Evolutionary conservation across 2,329 filamentous ascomycete species (phyloP).

Genomic region (Pseudofabraea citricarpa): DNA sequence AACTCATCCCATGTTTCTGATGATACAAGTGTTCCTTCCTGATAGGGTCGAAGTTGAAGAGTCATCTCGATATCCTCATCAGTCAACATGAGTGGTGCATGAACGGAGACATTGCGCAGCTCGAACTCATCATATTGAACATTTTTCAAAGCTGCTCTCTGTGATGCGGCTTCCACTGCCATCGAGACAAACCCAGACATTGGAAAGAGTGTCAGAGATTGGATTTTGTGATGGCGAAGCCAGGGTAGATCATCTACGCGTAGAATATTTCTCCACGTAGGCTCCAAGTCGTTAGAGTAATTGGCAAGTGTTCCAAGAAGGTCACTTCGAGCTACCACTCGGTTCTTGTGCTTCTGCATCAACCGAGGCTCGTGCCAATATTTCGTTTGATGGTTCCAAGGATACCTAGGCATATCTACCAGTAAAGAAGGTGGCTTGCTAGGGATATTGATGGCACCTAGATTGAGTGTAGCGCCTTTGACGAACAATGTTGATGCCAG

Average conservation of each 20-base stretch:
- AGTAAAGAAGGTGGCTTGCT: conserved; percentile 23
- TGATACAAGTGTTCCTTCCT: conserved; percentile 34
- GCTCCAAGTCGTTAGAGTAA: conserved; percentile 24
- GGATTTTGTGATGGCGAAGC: conserved; percentile 36
- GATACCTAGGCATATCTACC: conserved; percentile 41
- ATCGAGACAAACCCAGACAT: conserved; percentile 30
- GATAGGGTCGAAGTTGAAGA: conserved; percentile 39
- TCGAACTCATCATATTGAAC: conserved; percentile 37
- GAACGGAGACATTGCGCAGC: conserved; percentile 42
- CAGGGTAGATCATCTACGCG: conserved; percentile 33
- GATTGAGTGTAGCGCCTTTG: conserved; percentile 38
- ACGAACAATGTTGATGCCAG: conserved; percentile 39
- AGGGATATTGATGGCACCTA: conserved; percentile 42
- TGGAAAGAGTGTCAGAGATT: conserved; percentile 26
- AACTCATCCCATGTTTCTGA: conserved; percentile 51
- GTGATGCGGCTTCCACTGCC: conserved; percentile 28
- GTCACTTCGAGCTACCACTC: conserved; percentile 42
- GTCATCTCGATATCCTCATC: conserved; percentile 46
- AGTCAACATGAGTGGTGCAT: conserved; percentile 40
- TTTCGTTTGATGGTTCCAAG: conserved; percentile 47
- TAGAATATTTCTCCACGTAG: conserved; percentile 31
- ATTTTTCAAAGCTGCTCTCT: conserved; percentile 20
- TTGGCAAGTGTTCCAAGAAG: conserved; percentile 37
- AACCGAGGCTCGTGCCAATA: conserved; percentile 45
- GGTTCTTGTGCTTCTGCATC: conserved; percentile 30